Base-by-base conservation (phyloP, 805 yeast genomes). In the Yarrowia sp. region DNA sequence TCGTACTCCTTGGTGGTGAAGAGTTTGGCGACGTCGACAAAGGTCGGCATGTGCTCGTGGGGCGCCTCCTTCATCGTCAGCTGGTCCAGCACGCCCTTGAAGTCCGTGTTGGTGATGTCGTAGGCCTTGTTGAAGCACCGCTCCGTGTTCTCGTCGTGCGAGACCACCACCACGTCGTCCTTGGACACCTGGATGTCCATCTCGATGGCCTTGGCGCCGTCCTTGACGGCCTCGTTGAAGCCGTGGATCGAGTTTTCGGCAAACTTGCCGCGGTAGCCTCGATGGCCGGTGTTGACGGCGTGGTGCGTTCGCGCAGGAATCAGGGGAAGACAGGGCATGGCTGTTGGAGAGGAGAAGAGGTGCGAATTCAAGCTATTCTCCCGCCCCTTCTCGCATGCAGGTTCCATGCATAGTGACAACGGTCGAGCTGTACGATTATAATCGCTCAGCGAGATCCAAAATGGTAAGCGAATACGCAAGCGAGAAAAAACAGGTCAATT, bases 151-250 rank as follows among this genome's bases (percentile, higher is more conserved):
- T 78, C 72, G 63, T 84, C 87, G 66, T 84, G 88, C 64, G 80
- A 79, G 53, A 84, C 73, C 18, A 84, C 82, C 2, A 83, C 78
- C 4, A 74, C 74, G n/a, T 81, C 81, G 67, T 84, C 88, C 3
- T 68, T 66, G 0, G 84, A 74, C 64, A 82, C 74, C 67, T 83
- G 87, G 29, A 84, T 71, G 67, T 84, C 88, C 9, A 84, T 79
- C 68, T 83, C 87, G 19, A 83, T 74, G 22, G 78, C 75, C 49
- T 73, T 76, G 9, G 77, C 77, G 7, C 80, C 80, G 13, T 76
- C 79, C 16, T 75, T 78, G n/a, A 77, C 70, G 1, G 84, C 83
- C 24, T 77, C 78, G 14, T 78, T 69, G 66, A 80, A 78, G 0
- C 84, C 81, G 4, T 72, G 65, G 16, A 78, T 49, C 5, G 82